Evolutionary conservation across 345 rosid genomes (phyloP).

Genomic region (Anacardium occidentale): DNA sequence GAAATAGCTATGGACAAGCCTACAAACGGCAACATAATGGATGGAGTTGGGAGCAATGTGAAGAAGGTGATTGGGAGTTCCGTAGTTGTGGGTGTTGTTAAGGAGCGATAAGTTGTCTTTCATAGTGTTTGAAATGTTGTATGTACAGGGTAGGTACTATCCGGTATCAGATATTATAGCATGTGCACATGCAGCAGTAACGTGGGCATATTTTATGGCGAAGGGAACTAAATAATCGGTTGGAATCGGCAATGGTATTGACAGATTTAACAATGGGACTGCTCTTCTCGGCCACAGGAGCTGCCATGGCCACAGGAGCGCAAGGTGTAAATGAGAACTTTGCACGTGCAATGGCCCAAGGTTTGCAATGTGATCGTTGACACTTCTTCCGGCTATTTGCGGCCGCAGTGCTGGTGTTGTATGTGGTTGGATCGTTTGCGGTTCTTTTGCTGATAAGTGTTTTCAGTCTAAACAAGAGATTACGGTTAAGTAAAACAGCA

Average conservation of each 20-base stretch:
- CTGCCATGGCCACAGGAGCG: slow-evolving; percentile 36
- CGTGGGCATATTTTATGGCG: slow-evolving; percentile 18
- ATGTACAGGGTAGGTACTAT: slow-evolving; percentile 35
- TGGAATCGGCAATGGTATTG: slow-evolving; percentile 13
- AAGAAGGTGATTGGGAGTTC: slow-evolving; percentile 31
- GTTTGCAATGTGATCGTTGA: slow-evolving; percentile 36
- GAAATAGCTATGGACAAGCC: neutral
- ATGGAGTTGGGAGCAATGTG: slow-evolving; percentile 14
- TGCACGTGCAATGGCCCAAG: slow-evolving; percentile 42
- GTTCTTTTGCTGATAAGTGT: slow-evolving; percentile 41
- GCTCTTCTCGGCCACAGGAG: slow-evolving; percentile 50
- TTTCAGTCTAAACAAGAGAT: slow-evolving; percentile 35
- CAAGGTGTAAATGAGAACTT: slow-evolving; percentile 44
- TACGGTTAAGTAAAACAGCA: slow-evolving; percentile 1
- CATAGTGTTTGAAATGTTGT: slow-evolving; percentile 16
- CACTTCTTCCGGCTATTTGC: slow-evolving; percentile 36
- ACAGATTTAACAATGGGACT: slow-evolving; percentile 35
- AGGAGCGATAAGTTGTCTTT: slow-evolving; percentile 30
- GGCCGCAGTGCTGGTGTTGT: slow-evolving; percentile 28
- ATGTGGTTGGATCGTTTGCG: slow-evolving; percentile 30
- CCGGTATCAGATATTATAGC: slow-evolving; percentile 37
- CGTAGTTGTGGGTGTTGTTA: slow-evolving; percentile 27
- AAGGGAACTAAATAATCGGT: slow-evolving; percentile 2
- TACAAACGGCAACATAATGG: slow-evolving; percentile 11
- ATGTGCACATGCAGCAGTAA: slow-evolving; percentile 34